These are phyloP conservation scores for button mushroom (Agaricus bisporus) DNA, from an alignment of 768 basidiomycete genomes.

Conservation along the genomic window DNA sequence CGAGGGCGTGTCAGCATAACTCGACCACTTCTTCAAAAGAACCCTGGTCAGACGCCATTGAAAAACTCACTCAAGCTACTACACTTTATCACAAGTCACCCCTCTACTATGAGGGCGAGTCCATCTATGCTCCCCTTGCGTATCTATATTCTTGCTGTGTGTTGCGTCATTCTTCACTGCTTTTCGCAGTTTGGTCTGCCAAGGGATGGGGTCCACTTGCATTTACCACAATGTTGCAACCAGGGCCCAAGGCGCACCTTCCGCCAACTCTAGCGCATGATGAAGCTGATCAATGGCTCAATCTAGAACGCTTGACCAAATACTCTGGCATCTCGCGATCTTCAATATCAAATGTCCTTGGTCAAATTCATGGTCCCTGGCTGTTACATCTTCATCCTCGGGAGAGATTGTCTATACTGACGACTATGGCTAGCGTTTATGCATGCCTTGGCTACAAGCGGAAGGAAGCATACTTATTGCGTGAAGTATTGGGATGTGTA, in stretches of 20 bases:
- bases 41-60: conserved; percentile 70
- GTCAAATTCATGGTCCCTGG: conserved; percentile 84
- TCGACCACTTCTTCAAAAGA: conserved; percentile 49
- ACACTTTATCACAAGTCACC: conserved; percentile 53
- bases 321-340: conserved; percentile 68
- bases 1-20: conserved; percentile 41
- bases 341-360: conserved; percentile 57
- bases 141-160: conserved; percentile 65
- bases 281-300: conserved; percentile 37
- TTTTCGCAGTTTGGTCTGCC: conserved; percentile 79
- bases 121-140: conserved; percentile 55
- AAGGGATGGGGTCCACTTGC: conserved; percentile 84
- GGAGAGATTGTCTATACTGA: conserved; percentile 68
- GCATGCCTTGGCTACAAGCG: conserved; percentile 77
- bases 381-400: conserved; percentile 71
- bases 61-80: conserved; percentile 65
- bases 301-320: conserved; percentile 58
- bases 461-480: conserved; percentile 82
- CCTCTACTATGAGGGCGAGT: conserved; percentile 47
- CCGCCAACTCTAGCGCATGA: conserved; percentile 51
- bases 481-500: conserved; percentile 81
- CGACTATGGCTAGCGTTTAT: conserved; percentile 69
- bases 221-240: conserved; percentile 68
- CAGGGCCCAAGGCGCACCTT: conserved; percentile 50
- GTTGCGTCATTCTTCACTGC: conserved; percentile 65